Base-by-base conservation (phyloP, 202 grass and related monocot genomes). In the Alloteropsis angusta region DNA sequence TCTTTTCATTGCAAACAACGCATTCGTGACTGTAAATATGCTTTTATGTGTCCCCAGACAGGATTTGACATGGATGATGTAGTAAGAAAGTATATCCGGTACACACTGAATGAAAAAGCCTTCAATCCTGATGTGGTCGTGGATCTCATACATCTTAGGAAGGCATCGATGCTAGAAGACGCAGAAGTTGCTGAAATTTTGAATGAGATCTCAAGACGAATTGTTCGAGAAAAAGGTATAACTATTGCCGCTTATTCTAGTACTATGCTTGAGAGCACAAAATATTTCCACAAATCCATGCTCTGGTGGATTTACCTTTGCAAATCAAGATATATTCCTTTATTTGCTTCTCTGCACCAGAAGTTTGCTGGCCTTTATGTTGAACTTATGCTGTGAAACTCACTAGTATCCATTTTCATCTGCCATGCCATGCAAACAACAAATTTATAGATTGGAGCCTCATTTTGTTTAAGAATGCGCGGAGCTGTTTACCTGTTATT, bases 81-180 rank as follows among this genome's bases (percentile, higher is more conserved):
- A 72, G 81, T 96, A 75, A 95, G 96, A 49, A 99, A 99, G 84
- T 96, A 99, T 76, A 93, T 99, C 49, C 65, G 96, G 56, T 99
- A 99, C 77, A 83, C 92, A 50, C 65, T 99, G 81, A 95, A 96
- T 82, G 92, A 99, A 80, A 95, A 99, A 48, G 84, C 73, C 25
- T 99, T 99, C 76, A 84, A 84, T 69, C 76, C 90, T 46, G 82
- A 88, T 77, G 54, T 71, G 54, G 87, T 99, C 30, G 75, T 89
- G 65, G 78, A 91, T 86, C 85, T 99, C 78, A 93, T 99, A 79
- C 90, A 93, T 83, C 88, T 99, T 72, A 91, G 88, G 63, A 99
- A 99, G 87, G 86, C 86, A 72, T 87, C 90, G 22, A 87, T 91
- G 90, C 45, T 99, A 35, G 75, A 90, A 78, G 90, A 96, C 84